These are phyloP conservation scores for Kokia cookei DNA, from an alignment of 441 rosid genomes.

Conservation along the genomic window DNA sequence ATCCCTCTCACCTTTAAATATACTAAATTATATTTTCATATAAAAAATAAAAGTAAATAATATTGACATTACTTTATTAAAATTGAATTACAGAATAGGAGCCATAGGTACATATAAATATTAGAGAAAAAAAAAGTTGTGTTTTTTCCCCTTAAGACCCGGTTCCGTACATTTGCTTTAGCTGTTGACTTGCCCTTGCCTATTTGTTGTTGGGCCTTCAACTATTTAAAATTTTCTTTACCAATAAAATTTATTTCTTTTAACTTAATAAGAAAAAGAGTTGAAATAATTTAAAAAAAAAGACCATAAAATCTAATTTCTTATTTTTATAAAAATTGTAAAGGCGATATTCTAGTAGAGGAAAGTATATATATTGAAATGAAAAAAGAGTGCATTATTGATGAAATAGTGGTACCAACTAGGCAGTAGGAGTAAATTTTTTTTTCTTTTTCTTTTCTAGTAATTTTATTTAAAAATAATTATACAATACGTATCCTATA, in stretches of 20 bases:
- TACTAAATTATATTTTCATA: too few species aligned
- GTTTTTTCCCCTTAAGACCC: background rate
- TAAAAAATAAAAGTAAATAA: too few species aligned
- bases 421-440: too few species aligned
- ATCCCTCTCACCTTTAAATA: too few species aligned
- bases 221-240: background rate
- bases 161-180: background rate
- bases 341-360: background rate
- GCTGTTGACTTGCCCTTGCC: background rate
- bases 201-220: background rate
- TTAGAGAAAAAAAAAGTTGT: background rate
- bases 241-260: background rate
- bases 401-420: background rate
- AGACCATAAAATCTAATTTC: too few species aligned
- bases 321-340: too few species aligned
- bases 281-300: too few species aligned
- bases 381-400: background rate
- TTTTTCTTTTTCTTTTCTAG: background rate
- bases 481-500: too few species aligned
- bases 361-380: background rate
- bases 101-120: too few species aligned
- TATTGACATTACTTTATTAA: too few species aligned
- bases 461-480: background rate
- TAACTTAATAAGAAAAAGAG: background rate
- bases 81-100: too few species aligned